phyloP scores from a whole-genome alignment of 495 filamentous ascomycete species.

The Podospora australis region DNA sequence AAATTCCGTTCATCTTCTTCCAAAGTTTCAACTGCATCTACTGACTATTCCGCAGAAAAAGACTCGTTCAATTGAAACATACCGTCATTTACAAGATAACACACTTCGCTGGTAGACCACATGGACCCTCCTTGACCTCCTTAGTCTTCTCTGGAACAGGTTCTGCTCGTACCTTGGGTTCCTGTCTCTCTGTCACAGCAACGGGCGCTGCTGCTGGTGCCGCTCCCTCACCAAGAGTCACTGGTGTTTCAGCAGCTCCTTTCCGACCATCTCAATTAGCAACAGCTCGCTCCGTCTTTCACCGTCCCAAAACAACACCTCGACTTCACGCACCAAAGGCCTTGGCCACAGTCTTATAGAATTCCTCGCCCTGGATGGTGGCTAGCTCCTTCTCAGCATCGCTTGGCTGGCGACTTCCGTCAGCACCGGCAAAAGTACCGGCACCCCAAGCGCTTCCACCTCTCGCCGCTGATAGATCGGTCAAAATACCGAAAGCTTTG shows the following conservation, averaged over 20 bases:
- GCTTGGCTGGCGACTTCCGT: slow-evolving; percentile 77
- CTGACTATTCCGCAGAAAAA: too few relatives aligned
- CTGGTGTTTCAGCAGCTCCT: background rate
- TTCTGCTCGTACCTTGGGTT: background rate
- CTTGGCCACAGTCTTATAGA: slow-evolving; percentile 74
- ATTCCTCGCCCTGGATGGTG: slow-evolving; percentile 72
- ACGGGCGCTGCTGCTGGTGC: background rate
- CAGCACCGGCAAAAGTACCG: slow-evolving; percentile 75
- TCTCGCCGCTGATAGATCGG: slow-evolving; percentile 67
- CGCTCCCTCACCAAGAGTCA: background rate
- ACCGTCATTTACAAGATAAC: slow-evolving; percentile 7
- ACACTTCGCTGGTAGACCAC: slow-evolving; percentile 17
- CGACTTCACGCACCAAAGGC: slow-evolving; percentile 66
- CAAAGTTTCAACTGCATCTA: too few relatives aligned
- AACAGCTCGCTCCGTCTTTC: background rate
- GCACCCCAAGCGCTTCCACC: slow-evolving; percentile 92
- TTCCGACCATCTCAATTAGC: slow-evolving; percentile 22
- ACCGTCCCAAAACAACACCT: slow-evolving; percentile 53
- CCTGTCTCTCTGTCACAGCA: background rate
- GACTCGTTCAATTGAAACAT: background rate
- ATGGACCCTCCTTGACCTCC: slow-evolving; percentile 12
- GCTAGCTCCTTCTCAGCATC: slow-evolving; percentile 71
- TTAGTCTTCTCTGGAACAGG: background rate
- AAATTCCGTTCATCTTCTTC: too few relatives aligned
- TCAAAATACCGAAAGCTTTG: slow-evolving; percentile 61